Conservation (phyloP, 2,329 filamentous ascomycete genomes). For the Paraconiothyrium sp. region DNA sequence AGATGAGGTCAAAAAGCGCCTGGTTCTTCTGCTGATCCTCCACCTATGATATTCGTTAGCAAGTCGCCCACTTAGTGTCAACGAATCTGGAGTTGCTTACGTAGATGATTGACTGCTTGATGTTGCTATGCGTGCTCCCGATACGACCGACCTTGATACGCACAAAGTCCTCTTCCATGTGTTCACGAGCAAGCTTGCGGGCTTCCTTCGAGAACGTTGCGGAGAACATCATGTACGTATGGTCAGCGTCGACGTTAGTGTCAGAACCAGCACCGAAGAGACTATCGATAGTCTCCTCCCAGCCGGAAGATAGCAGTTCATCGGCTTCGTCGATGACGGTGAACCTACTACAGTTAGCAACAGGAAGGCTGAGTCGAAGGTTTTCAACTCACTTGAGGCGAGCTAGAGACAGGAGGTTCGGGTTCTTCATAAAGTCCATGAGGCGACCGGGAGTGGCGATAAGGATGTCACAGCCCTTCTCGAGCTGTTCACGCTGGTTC, state of each 20-base stretch:
- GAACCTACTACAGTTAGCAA: constrained; percentile 52
- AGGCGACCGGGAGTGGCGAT: constrained; percentile 90
- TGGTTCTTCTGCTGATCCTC: constrained; percentile 74
- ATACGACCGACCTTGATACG: constrained; percentile 88
- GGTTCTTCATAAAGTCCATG: constrained; percentile 80
- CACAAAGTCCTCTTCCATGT: constrained; percentile 77
- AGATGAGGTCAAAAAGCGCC: constrained; percentile 76
- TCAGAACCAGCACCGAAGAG: constrained; percentile 82
- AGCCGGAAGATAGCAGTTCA: constrained; percentile 84
- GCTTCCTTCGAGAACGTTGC: constrained; percentile 89
- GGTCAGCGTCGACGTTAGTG: constrained; percentile 77
- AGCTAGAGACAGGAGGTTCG: constrained; percentile 72
- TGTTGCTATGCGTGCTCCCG: constrained; percentile 83
- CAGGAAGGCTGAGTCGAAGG: neutral
- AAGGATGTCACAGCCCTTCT: constrained; percentile 87
- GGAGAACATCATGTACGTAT: constrained; percentile 84
- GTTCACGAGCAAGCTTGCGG: constrained; percentile 78
- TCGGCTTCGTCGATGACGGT: constrained; percentile 93
- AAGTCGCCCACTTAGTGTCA: neutral
- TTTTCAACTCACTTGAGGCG: constrained; percentile 74
- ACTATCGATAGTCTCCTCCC: constrained; percentile 77
- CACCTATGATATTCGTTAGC: neutral
- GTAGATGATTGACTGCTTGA: constrained; percentile 77
- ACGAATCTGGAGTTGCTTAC: constrained; percentile 48
- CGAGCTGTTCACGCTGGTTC: constrained; percentile 76